Percentiles rank a stretch among this genome's conserved stretches.
Evolutionary conservation across 805 yeast genomes (phyloP).

Genomic region (Zygoascus flipseniorum): DNA sequence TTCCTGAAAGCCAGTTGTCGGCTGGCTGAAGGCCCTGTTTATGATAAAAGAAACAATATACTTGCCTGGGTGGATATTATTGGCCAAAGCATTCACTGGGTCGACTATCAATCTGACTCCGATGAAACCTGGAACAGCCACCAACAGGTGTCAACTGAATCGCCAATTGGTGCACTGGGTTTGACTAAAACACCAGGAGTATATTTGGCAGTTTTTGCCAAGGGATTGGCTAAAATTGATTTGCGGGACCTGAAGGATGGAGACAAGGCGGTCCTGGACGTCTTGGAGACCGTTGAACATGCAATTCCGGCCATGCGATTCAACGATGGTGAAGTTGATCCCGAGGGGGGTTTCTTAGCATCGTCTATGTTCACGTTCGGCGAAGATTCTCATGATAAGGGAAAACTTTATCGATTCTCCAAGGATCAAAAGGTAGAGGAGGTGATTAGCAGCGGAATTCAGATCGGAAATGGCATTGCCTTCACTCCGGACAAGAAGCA

Average conservation of each 20-base stretch:
- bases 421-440: conserved; percentile 4
- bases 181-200: conserved; percentile 47
- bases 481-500: conserved; percentile 38
- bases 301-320: conserved; percentile 36
- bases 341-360: conserved; percentile 67
- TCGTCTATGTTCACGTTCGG: conserved; percentile 54
- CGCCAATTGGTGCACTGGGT: conserved; percentile 63
- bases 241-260: conserved; percentile 26
- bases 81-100: conserved; percentile 17
- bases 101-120: conserved; percentile 15
- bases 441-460: conserved; percentile 33
- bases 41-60: conserved; percentile 21
- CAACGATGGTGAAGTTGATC: conserved; percentile 78
- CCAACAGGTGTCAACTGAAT: conserved; percentile 34
- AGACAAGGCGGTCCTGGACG: conserved; percentile 26
- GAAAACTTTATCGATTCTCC: conserved; percentile 41
- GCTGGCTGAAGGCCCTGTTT: conserved; percentile 28
- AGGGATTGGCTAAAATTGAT: conserved; percentile 53
- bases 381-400: conserved; percentile 32
- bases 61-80: conserved; percentile 28
- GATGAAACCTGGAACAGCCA: conserved; percentile 23
- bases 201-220: conserved; percentile 51
- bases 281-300: conserved; percentile 17
- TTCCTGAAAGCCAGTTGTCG: conserved; percentile 4
- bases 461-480: conserved; percentile 66